Percentiles rank a stretch among this genome's conserved stretches.
Conservation (phyloP, 192 early-diverging fungal genomes). For the Diversispora epigaea region DNA sequence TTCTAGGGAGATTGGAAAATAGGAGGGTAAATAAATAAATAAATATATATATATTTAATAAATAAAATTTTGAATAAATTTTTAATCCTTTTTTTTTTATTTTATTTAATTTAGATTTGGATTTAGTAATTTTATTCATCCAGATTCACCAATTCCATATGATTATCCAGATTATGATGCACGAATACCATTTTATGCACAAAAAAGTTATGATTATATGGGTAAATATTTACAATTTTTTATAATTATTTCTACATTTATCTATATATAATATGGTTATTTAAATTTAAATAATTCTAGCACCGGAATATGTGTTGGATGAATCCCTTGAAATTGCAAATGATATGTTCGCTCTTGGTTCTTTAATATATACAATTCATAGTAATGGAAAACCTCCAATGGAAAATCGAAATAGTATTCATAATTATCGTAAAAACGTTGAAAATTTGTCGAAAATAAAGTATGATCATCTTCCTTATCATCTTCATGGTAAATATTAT, state of each 20-base stretch:
- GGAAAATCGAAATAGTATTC: conserved; percentile 61
- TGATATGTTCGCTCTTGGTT: conserved; percentile 81
- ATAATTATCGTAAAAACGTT: conserved; percentile 61
- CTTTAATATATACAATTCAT: conserved; percentile 70
- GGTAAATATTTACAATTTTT: conserved; percentile 27
- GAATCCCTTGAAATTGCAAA: conserved; percentile 50
- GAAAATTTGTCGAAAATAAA: conserved; percentile 41
- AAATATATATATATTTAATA: not conserved
- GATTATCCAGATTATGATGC: conserved; percentile 57
- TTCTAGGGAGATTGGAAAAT: conserved; percentile 78
- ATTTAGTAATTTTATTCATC: conserved; percentile 59
- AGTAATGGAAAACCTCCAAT: conserved; percentile 66
- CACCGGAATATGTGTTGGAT: conserved; percentile 73
- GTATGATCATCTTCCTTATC: conserved; percentile 52
- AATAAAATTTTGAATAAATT: too few relatives aligned
- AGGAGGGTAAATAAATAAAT: conserved; percentile 51
- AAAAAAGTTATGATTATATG: conserved; percentile 59
- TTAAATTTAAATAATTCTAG: conserved; percentile 42
- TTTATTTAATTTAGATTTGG: conserved; percentile 50
- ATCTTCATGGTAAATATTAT: conserved; percentile 45
- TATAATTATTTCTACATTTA: not conserved
- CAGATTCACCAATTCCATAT: conserved; percentile 33
- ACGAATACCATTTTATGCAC: conserved; percentile 56
- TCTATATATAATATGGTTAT: not conserved
- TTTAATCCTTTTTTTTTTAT: not conserved